phyloP scores from a whole-genome alignment of 2,329 filamentous ascomycete species.

The Penicillium palitans region DNA sequence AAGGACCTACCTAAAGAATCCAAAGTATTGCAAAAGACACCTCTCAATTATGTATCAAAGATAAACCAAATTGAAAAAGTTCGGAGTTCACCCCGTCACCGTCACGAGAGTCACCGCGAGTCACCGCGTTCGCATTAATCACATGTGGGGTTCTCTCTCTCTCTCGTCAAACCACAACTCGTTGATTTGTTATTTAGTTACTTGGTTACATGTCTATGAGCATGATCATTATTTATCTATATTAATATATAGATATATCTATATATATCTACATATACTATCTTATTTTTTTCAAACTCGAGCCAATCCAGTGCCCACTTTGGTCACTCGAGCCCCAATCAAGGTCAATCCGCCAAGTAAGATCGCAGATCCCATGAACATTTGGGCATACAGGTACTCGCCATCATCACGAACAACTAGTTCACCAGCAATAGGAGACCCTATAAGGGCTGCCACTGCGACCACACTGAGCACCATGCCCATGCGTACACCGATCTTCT shows the following conservation, averaged over 20 bases:
- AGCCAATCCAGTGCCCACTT: conserved; percentile 31
- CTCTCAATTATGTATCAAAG: not conserved
- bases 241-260: not conserved
- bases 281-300: conserved; percentile 31
- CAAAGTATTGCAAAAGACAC: not conserved
- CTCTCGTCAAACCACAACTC: conserved; percentile 1
- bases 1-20: not conserved
- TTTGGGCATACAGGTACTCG: conserved; percentile 53
- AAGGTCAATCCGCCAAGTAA: conserved; percentile 47
- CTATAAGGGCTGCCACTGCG: conserved; percentile 55
- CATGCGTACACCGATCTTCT: conserved; percentile 57
- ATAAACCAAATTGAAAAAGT: not conserved
- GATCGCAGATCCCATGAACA: conserved; percentile 51
- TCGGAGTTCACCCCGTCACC: not conserved
- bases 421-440: conserved; percentile 56
- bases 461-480: conserved; percentile 58
- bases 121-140: conserved; percentile 25
- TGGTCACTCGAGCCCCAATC: conserved; percentile 42
- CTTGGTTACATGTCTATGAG: too few relatives aligned
- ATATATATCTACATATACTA: not conserved
- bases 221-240: not conserved
- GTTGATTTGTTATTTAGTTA: not conserved
- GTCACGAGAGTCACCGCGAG: conserved; percentile 8
- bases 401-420: conserved; percentile 50
- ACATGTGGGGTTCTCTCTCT: conserved; percentile 11